Percentiles rank a stretch among this genome's conserved stretches.
Evolutionary conservation across 2,329 filamentous ascomycete genomes (phyloP).

Genomic region (Mariannaea sp.): DNA sequence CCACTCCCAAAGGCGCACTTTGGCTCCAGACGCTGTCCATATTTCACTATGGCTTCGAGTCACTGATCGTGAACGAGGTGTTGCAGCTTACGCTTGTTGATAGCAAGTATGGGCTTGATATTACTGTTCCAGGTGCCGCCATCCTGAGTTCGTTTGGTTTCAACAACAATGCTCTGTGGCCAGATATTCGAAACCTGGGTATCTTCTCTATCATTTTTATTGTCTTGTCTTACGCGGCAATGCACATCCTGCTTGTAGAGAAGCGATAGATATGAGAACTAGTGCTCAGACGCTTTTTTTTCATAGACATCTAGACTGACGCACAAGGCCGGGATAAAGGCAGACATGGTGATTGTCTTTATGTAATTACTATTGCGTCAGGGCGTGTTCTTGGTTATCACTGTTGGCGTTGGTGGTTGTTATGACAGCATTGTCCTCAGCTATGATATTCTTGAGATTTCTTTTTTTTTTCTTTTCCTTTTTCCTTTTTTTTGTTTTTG

Average conservation of each 20-base stretch:
- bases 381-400: conserved; percentile 2
- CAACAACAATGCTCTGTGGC: conserved; percentile 83
- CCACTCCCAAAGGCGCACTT: conserved; percentile 80
- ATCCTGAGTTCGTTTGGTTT: conserved; percentile 97
- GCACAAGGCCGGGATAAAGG: conserved; percentile 1
- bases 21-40: conserved; percentile 96
- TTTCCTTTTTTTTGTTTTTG: too few species aligned
- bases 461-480: neutral
- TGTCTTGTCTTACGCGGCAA: conserved; percentile 83
- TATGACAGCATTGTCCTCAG: neutral
- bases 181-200: conserved; percentile 79
- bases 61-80: conserved; percentile 96
- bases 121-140: conserved; percentile 91
- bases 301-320: conserved; percentile 8
- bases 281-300: neutral
- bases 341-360: neutral
- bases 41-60: conserved; percentile 97
- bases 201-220: conserved; percentile 85
- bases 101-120: conserved; percentile 94
- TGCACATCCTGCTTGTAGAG: conserved; percentile 94
- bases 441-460: neutral
- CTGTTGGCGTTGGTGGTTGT: neutral
- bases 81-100: conserved; percentile 87
- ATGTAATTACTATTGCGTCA: conserved; percentile 3
- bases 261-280: conserved; percentile 54